These are phyloP conservation scores for Papilionanthe hybrid DNA, from an alignment of 116 monocot genomes.

Conservation along the genomic window DNA sequence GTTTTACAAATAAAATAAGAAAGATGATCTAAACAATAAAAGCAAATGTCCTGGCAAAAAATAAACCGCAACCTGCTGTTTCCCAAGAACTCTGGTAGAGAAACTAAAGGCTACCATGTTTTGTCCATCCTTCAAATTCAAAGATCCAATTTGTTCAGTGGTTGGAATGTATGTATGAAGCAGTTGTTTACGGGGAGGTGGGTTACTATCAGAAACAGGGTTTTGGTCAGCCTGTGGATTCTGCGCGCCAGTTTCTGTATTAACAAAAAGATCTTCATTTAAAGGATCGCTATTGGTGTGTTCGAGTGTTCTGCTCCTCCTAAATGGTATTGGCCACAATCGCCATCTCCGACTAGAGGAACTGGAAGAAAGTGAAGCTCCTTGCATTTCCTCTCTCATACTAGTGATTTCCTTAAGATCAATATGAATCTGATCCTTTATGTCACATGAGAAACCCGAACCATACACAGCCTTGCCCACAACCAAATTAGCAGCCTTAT, in stretches of 20 bases:
- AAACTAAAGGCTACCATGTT: conserved; percentile 68
- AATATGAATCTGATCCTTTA: conserved; percentile 55
- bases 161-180: conserved; percentile 73
- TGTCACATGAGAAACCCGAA: conserved; percentile 38
- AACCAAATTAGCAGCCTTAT: conserved; percentile 60
- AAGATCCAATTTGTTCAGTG: conserved; percentile 61
- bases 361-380: conserved; percentile 34
- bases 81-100: conserved; percentile 60
- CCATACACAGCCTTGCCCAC: conserved; percentile 77
- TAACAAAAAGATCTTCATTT: conserved; percentile 58
- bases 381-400: conserved; percentile 27
- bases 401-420: conserved; percentile 30
- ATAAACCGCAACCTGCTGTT: conserved; percentile 46
- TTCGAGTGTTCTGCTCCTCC: conserved; percentile 52
- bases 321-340: conserved; percentile 83
- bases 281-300: conserved; percentile 47
- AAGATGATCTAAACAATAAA: neutral
- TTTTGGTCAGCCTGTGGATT: conserved; percentile 38
- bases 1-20: conserved; percentile 13
- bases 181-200: conserved; percentile 53
- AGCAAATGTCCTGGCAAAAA: conserved; percentile 1
- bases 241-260: conserved; percentile 42
- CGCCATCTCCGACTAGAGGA: conserved; percentile 70
- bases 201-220: conserved; percentile 14
- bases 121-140: conserved; percentile 64